Percentiles rank a stretch among this genome's conserved stretches.
These are phyloP conservation scores for Globisporangium spiculum DNA, from an alignment of 352 stramenopile genomes.

Conservation along the genomic window DNA sequence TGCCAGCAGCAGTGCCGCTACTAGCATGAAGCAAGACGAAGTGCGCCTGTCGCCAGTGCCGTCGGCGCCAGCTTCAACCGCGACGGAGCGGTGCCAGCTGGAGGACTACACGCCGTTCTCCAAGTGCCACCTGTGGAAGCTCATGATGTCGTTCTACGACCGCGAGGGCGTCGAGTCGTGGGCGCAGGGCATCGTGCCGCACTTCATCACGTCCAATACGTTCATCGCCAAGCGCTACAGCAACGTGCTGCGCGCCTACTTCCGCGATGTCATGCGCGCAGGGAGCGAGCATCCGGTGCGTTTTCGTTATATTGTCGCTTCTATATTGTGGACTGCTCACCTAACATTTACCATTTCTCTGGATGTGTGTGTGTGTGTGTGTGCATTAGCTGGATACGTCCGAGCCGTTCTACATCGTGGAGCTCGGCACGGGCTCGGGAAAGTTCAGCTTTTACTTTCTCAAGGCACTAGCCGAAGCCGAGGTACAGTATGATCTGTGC, in stretches of 20 bases:
- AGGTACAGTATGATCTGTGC: conserved; percentile 23
- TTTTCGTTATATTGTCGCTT: neutral
- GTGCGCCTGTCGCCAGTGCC: conserved; percentile 22
- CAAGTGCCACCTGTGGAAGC: conserved; percentile 89
- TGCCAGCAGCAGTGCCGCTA: neutral
- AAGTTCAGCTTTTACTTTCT: conserved; percentile 97
- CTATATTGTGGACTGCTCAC: neutral
- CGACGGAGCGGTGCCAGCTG: conserved; percentile 62
- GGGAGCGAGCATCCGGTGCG: conserved; percentile 30
- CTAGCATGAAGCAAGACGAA: conserved; percentile 46
- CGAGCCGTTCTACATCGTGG: conserved; percentile 93
- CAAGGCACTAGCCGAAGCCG: conserved; percentile 71
- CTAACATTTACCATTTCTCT: neutral
- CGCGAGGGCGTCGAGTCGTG: conserved; percentile 84
- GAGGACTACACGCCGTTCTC: conserved; percentile 90
- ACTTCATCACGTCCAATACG: conserved; percentile 96
- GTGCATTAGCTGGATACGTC: conserved; percentile 46
- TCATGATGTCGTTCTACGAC: conserved; percentile 95
- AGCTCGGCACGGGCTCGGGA: conserved; percentile 90
- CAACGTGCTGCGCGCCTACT: conserved; percentile 62
- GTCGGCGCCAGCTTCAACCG: conserved; percentile 16
- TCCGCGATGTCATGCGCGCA: conserved; percentile 49
- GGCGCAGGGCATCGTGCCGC: conserved; percentile 92
- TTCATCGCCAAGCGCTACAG: conserved; percentile 93
- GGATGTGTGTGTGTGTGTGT: neutral